Conservation (phyloP, 1,284 basidiomycete species). For the Lignosus rhinocerotis region DNA sequence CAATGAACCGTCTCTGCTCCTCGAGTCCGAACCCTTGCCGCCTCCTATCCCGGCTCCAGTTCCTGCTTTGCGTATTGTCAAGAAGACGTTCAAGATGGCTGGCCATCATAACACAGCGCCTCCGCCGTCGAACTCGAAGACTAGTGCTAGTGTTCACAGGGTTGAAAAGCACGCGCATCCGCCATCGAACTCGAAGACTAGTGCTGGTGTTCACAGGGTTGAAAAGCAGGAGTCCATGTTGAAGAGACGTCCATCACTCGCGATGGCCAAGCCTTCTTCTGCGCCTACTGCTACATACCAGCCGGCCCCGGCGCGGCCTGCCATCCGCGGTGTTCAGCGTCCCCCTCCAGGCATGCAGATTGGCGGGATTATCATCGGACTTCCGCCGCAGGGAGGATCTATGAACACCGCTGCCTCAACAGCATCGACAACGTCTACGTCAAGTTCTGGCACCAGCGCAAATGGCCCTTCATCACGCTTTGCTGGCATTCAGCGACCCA, state of each 20-base stretch:
- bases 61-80: conserved; percentile 49
- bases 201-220: not conserved
- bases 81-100: conserved; percentile 35
- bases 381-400: conserved; percentile 11
- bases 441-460: conserved; percentile 16
- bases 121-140: not conserved
- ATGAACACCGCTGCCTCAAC: conserved; percentile 1
- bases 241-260: conserved; percentile 11
- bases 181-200: not conserved
- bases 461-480: conserved; percentile 11
- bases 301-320: conserved; percentile 6
- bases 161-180: too few relatives aligned
- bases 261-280: not conserved
- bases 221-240: not conserved
- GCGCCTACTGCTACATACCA: not conserved
- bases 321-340: conserved; percentile 21
- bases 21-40: conserved; percentile 19
- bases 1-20: conserved; percentile 17
- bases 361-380: conserved; percentile 16
- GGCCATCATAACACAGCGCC: conserved; percentile 6
- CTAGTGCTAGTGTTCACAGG: not conserved
- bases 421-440: conserved; percentile 15
- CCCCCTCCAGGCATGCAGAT: conserved; percentile 18
- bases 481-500: conserved; percentile 26
- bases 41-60: conserved; percentile 33